These are phyloP conservation scores for Aspergillus sclerotioniger DNA, from an alignment of 495 filamentous ascomycete species.

Conservation along the genomic window DNA sequence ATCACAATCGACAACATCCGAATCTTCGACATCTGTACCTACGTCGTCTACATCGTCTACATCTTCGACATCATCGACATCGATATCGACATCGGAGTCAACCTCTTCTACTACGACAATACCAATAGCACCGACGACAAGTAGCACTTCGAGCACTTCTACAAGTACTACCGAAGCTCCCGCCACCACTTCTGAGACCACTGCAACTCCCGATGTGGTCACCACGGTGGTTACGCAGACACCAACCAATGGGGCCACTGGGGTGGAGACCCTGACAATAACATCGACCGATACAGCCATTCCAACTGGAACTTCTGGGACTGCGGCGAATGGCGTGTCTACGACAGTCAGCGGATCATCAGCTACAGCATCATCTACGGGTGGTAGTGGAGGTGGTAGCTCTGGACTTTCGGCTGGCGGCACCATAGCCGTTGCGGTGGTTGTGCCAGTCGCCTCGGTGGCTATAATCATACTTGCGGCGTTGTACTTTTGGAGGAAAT, in stretches of 20 bases:
- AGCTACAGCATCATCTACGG: constrained; percentile 24
- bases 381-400: constrained; percentile 34
- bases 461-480: constrained; percentile 74
- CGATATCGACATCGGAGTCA: constrained; percentile 20
- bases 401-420: constrained; percentile 53
- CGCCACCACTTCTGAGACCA: constrained; percentile 11
- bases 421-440: constrained; percentile 88
- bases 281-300: constrained; percentile 33
- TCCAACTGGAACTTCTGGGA: constrained; percentile 15
- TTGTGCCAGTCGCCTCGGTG: constrained; percentile 87
- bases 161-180: constrained; percentile 16
- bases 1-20: constrained; percentile 13
- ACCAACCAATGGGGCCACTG: constrained; percentile 21
- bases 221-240: constrained; percentile 18
- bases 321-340: constrained; percentile 22
- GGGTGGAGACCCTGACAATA: constrained; percentile 18
- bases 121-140: constrained; percentile 10
- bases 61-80: constrained; percentile 13
- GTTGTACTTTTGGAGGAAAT: constrained; percentile 82
- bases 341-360: constrained; percentile 29
- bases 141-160: constrained; percentile 25
- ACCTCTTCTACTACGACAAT: constrained; percentile 16
- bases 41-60: constrained; percentile 12
- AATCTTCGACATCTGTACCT: constrained; percentile 18
- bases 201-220: constrained; percentile 9